Evolutionary conservation across 768 basidiomycete species (phyloP).

Genomic region (Tubosaeta sp.): DNA sequence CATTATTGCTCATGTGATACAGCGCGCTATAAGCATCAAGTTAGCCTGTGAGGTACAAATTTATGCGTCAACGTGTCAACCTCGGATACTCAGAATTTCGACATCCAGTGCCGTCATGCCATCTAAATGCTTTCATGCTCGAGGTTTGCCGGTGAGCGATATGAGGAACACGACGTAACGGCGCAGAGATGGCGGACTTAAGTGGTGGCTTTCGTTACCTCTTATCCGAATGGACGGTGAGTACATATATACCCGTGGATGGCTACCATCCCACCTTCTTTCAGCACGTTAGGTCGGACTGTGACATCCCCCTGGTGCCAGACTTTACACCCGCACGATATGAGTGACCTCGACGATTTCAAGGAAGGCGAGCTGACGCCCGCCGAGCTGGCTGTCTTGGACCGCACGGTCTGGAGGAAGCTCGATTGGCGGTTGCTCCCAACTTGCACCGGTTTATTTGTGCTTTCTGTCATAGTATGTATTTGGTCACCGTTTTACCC

Average conservation of each 20-base stretch:
- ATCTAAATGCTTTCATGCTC: background rate
- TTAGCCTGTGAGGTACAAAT: background rate
- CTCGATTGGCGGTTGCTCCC: constrained; percentile 46
- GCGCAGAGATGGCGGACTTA: background rate
- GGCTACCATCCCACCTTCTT: background rate
- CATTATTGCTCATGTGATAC: background rate
- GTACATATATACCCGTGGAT: background rate
- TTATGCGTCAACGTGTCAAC: background rate
- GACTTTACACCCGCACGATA: background rate
- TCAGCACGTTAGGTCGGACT: background rate
- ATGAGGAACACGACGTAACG: background rate
- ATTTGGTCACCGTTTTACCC: constrained; percentile 13
- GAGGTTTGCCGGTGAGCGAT: background rate
- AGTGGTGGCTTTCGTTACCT: background rate
- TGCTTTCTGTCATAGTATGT: constrained; percentile 38
- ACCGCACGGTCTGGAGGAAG: constrained; percentile 44
- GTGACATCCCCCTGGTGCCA: background rate
- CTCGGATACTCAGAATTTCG: background rate
- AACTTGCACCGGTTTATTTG: constrained; percentile 45
- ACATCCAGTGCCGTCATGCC: background rate
- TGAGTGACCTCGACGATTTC: constrained; percentile 3
- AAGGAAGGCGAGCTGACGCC: constrained; percentile 4
- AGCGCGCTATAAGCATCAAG: background rate
- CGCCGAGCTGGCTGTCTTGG: constrained; percentile 21
- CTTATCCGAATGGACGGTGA: background rate